phyloP scores from a whole-genome alignment of 805 yeast genomes.

The Hagleromyces aurorensis region DNA sequence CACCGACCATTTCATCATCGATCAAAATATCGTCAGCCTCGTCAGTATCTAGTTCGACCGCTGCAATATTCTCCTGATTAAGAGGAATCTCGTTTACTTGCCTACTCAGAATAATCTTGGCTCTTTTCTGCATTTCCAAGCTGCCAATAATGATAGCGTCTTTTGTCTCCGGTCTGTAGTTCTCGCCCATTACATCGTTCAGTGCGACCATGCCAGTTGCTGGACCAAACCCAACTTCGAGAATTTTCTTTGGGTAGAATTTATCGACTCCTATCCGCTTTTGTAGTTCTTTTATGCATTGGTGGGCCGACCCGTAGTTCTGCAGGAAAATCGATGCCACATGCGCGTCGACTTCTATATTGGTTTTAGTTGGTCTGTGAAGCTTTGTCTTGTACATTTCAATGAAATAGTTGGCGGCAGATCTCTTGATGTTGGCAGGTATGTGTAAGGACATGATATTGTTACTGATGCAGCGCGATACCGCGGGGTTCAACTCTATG shows the following conservation, averaged over 20 bases:
- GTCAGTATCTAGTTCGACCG: slow-evolving; percentile 4
- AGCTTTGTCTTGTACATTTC: slow-evolving; percentile 45
- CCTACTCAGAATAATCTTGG: slow-evolving; percentile 65
- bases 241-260: slow-evolving; percentile 58
- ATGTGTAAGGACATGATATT: slow-evolving; percentile 51
- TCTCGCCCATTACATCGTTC: slow-evolving; percentile 69
- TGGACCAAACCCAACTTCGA: slow-evolving; percentile 87
- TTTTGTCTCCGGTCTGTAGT: slow-evolving; percentile 52
- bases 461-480: slow-evolving; percentile 54
- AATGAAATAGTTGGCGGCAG: slow-evolving; percentile 50
- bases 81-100: slow-evolving; percentile 48
- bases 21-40: slow-evolving; percentile 18
- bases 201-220: slow-evolving; percentile 85
- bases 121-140: slow-evolving; percentile 69
- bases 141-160: slow-evolving; percentile 68
- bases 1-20: slow-evolving; percentile 37
- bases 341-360: slow-evolving; percentile 64
- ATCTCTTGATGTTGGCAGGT: slow-evolving; percentile 57
- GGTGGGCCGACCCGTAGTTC: slow-evolving; percentile 63
- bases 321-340: slow-evolving; percentile 76
- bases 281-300: slow-evolving; percentile 59
- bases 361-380: slow-evolving; percentile 40
- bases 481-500: slow-evolving; percentile 45
- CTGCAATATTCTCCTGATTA: too few relatives aligned
- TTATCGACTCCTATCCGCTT: slow-evolving; percentile 41